These are phyloP conservation scores for Diophrys sp. DNA, from an alignment of 73 alveolate genomes.

Conservation along the genomic window DNA sequence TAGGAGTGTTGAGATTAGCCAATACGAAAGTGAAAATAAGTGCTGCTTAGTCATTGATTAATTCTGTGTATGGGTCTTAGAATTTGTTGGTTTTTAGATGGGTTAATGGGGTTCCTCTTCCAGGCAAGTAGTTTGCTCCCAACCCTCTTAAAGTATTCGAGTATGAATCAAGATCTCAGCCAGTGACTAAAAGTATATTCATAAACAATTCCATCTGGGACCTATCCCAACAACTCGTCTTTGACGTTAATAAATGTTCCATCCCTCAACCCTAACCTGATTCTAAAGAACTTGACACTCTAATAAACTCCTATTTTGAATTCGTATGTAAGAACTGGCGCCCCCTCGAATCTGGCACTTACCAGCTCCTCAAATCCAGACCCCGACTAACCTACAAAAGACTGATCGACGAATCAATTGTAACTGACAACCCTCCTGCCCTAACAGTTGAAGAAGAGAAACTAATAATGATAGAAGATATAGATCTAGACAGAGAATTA, in stretches of 20 bases:
- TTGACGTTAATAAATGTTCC: constrained; percentile 25
- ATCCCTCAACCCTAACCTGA: constrained; percentile 20
- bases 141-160: constrained; percentile 4
- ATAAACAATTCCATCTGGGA: constrained; percentile 24
- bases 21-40: constrained; percentile 25
- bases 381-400: constrained; percentile 16
- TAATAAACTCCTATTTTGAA: constrained; percentile 29
- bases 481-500: constrained; percentile 20
- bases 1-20: constrained; percentile 13
- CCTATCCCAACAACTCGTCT: not conserved
- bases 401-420: constrained; percentile 19
- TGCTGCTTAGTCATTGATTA: constrained; percentile 15
- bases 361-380: constrained; percentile 3
- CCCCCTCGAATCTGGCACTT: constrained; percentile 28
- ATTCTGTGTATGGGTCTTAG: constrained; percentile 18
- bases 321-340: constrained; percentile 34
- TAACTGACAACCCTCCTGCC: constrained; percentile 31
- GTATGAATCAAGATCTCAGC: constrained; percentile 16
- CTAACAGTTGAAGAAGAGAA: constrained; percentile 32
- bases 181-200: constrained; percentile 21
- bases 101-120: constrained; percentile 12
- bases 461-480: constrained; percentile 19
- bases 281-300: constrained; percentile 13
- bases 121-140: not conserved
- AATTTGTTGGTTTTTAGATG: constrained; percentile 33